Evolutionary conservation across 306 rosid species (phyloP), one percentile per base, ranked within the genome.

Genomic region (Sesbania bispinosa): DNA sequence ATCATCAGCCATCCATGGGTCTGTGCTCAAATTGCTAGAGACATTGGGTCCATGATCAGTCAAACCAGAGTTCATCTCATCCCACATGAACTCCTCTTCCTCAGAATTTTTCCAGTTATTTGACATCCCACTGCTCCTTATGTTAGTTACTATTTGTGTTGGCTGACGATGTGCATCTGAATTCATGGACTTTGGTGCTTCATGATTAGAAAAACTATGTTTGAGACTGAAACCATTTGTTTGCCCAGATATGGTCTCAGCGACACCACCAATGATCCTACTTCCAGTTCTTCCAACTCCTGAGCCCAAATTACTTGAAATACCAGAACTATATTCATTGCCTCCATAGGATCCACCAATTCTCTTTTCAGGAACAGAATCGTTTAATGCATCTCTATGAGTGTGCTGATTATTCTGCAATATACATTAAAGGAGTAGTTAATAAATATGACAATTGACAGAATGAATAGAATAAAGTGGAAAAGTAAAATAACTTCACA

Each of bases 61-160:
- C 83, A 73, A 64, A 36, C 87, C 76, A 38, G 93, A 55, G 75
- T 86, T 81, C 88, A 87, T 82, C 64, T 84, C 89, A 71, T 89
- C 94, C 98, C 98, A 93, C 79, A 72, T 66, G 82, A 80, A 90
- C 84, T 93, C 97, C 82, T 93, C 97, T 77, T 93, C 97, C 85
- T 90, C 97, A 3, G 98, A 88, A 80, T 88, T 85, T 80, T 87
- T 88, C 98, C 98, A 93, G 85, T 79, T 93, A 77, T 58, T 69
- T 48, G 96, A 85, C 26, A 81, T 38, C 50, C 67, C 85, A 77
- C 77, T 67, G 20, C 82, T 79, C 71, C 53, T 76, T 35, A 61
- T 62, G 72, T 48, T 78, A 54, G 78, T 67, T 61, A 85, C 15
- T 52, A 50, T 83, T 35, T 79, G 92, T 70, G 72, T 58, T 30